A percentile compares a stretch with the other conserved stretches of the same genome.
phyloP scores from a whole-genome alignment of 2,329 filamentous ascomycete species.

The Hymenoscyphus scutula region DNA sequence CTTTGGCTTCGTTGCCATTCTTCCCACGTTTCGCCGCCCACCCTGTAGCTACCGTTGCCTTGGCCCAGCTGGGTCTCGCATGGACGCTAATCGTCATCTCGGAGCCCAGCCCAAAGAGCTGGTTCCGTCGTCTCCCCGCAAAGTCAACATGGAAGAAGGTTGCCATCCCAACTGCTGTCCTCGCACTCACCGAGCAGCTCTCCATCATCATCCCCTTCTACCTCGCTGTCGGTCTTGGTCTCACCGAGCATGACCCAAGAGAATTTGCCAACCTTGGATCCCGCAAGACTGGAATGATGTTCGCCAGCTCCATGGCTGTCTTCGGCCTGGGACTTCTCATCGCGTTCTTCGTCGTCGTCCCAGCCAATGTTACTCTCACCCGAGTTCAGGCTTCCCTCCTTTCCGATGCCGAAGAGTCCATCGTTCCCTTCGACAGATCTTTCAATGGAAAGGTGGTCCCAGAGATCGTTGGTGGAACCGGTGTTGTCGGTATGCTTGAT shows the following conservation, averaged over 20 bases:
- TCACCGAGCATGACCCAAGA: constrained; percentile 15
- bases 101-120: constrained; percentile 58
- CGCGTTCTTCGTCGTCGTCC: constrained; percentile 66
- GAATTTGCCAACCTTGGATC: constrained; percentile 29
- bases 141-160: constrained; percentile 66
- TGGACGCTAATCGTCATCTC: constrained; percentile 90
- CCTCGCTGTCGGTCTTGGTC: constrained; percentile 44
- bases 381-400: constrained; percentile 87
- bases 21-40: constrained; percentile 46
- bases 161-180: constrained; percentile 61
- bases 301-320: constrained; percentile 47
- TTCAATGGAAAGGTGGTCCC: constrained; percentile 76
- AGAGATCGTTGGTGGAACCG: constrained; percentile 69
- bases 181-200: constrained; percentile 58
- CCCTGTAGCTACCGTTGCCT: constrained; percentile 56
- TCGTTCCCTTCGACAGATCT: constrained; percentile 86
- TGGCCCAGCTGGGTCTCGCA: constrained; percentile 67
- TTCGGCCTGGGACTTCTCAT: constrained; percentile 47
- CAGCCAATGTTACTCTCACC: constrained; percentile 71
- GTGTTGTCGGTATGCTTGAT: constrained; percentile 68
- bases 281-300: constrained; percentile 40
- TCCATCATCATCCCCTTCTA: constrained; percentile 47
- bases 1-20: constrained; percentile 44
- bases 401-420: constrained; percentile 74
- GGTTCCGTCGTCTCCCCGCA: constrained; percentile 63